phyloP scores from a whole-genome alignment of 805 yeast genomes.

The Ogataea neopini region DNA sequence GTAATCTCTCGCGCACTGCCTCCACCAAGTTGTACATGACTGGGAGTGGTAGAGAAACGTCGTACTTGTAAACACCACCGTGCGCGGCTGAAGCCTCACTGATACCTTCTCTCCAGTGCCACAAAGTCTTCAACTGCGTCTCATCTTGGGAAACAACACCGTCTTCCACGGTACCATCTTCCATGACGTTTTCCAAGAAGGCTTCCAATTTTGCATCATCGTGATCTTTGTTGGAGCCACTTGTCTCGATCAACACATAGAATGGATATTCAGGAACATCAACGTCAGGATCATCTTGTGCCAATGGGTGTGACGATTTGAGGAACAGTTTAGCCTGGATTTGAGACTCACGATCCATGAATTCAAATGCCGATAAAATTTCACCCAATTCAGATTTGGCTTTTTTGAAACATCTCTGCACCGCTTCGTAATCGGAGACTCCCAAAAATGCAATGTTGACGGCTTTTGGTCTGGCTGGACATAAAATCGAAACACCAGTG shows the following conservation, averaged over 20 bases:
- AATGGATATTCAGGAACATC: constrained; percentile 67
- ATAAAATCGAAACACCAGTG: constrained; percentile 85
- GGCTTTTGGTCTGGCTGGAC: constrained; percentile 86
- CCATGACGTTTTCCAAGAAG: constrained; percentile 84
- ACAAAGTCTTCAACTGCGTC: constrained; percentile 74
- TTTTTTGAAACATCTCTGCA: constrained; percentile 73
- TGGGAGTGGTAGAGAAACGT: constrained; percentile 85
- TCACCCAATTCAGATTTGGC: constrained; percentile 82
- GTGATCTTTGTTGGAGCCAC: constrained; percentile 93
- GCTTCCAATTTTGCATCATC: constrained; percentile 87
- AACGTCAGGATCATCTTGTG: constrained; percentile 46
- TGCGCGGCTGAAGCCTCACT: constrained; percentile 83
- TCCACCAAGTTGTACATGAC: constrained; percentile 82
- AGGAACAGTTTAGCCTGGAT: constrained; percentile 61
- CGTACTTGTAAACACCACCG: constrained; percentile 98
- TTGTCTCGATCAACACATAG: constrained; percentile 88
- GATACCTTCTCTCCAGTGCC: constrained; percentile 96
- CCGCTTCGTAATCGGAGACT: constrained; percentile 77
- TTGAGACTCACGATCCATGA: constrained; percentile 81
- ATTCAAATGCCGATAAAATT: constrained; percentile 88
- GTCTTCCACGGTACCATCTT: constrained; percentile 78
- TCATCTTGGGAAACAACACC: constrained; percentile 97
- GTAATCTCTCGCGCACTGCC: constrained; percentile 65
- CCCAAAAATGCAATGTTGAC: constrained; percentile 89
- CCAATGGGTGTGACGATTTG: constrained; percentile 68